Conservation (phyloP, 352 stramenopile species). For the Phytophthora quininea region DNA sequence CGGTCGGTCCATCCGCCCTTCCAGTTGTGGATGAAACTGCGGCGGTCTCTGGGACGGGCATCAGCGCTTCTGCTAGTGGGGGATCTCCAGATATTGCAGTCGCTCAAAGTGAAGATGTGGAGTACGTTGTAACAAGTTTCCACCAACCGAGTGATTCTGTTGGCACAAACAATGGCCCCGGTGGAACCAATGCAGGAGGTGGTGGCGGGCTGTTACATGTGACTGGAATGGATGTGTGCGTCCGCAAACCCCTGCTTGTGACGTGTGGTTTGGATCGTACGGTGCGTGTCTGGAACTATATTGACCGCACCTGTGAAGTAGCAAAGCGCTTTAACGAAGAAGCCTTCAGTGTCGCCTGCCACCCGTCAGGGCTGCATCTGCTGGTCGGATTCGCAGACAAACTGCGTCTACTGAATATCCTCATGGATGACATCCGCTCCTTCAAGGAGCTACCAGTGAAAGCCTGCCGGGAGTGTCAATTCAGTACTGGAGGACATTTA, state of each 20-base stretch:
- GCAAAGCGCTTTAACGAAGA: constrained; percentile 90
- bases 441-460: constrained; percentile 90
- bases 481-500: constrained; percentile 89
- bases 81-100: constrained; percentile 10
- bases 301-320: constrained; percentile 88
- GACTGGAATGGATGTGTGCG: constrained; percentile 92
- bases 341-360: constrained; percentile 87
- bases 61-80: neutral
- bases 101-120: constrained; percentile 69
- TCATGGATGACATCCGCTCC: constrained; percentile 91
- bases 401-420: constrained; percentile 89
- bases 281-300: constrained; percentile 94
- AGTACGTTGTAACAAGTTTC: constrained; percentile 74
- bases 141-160: constrained; percentile 62
- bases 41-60: constrained; percentile 5
- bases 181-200: constrained; percentile 12
- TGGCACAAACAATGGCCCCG: constrained; percentile 20
- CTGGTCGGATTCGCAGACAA: constrained; percentile 92
- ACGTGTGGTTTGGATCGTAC: constrained; percentile 90
- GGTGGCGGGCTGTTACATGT: constrained; percentile 55
- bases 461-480: constrained; percentile 81
- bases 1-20: constrained; percentile 10
- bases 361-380: constrained; percentile 91
- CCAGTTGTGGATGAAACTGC: constrained; percentile 27
- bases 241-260: constrained; percentile 91